These are phyloP conservation scores for Oryza punctata DNA, from an alignment of 176 grass and related monocot genomes.

Conservation along the genomic window DNA sequence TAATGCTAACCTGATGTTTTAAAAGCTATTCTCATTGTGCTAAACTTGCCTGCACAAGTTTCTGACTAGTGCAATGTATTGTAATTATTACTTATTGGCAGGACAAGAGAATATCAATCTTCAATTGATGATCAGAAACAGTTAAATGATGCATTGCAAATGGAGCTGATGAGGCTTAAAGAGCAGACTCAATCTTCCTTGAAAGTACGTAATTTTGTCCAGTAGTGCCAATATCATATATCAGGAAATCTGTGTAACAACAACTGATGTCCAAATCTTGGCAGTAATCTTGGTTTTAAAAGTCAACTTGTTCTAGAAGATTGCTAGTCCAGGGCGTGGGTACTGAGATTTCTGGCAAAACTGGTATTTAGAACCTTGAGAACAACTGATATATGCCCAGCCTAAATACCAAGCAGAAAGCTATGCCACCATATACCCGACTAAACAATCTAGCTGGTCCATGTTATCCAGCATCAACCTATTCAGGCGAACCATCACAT, in stretches of 20 bases:
- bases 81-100: constrained; percentile 50
- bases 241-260: neutral
- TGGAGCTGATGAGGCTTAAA: constrained; percentile 64
- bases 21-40: neutral
- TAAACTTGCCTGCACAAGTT: constrained; percentile 1
- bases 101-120: constrained; percentile 74
- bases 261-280: neutral
- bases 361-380: neutral
- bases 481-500: neutral
- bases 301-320: neutral
- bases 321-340: neutral
- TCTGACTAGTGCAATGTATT: constrained; percentile 9
- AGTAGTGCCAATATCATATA: neutral
- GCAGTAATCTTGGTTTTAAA: neutral
- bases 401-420: neutral
- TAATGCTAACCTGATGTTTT: constrained; percentile 12
- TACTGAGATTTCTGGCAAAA: neutral
- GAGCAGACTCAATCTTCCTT: constrained; percentile 56
- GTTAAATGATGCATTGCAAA: constrained; percentile 62
- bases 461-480: neutral
- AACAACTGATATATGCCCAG: neutral
- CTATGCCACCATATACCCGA: neutral
- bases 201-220: constrained; percentile 60
- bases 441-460: neutral
- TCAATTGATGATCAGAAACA: constrained; percentile 64